A percentile compares a stretch with the other conserved stretches of the same genome.
These are phyloP conservation scores for Podospora comata DNA, from an alignment of 495 filamentous ascomycete genomes.

Conservation along the genomic window DNA sequence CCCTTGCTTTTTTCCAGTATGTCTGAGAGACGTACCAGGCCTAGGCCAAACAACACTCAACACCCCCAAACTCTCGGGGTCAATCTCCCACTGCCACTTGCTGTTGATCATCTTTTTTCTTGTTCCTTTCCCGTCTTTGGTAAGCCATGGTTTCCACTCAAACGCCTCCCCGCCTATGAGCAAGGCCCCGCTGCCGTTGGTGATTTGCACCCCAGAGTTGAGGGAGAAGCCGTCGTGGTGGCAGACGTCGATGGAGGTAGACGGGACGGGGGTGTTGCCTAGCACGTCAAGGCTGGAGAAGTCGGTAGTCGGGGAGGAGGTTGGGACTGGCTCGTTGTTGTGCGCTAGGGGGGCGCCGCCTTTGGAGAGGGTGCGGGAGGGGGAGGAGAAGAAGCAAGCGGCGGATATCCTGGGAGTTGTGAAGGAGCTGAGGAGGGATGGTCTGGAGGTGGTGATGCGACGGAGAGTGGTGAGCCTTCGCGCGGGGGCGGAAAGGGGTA, in stretches of 20 bases:
- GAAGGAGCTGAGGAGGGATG: not conserved
- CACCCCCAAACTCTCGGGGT: constrained; percentile 67
- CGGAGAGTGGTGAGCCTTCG: not conserved
- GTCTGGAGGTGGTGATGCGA: not conserved
- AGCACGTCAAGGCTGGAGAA: constrained; percentile 75
- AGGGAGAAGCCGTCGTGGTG: constrained; percentile 74
- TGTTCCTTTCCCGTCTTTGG: constrained; percentile 14
- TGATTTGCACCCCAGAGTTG: constrained; percentile 68
- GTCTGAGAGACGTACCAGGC: constrained; percentile 61
- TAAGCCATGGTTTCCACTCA: constrained; percentile 73
- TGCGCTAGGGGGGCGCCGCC: not conserved
- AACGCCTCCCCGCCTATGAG: constrained; percentile 85
- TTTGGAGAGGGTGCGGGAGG: not conserved
- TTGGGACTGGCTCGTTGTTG: constrained; percentile 25
- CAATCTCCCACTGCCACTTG: constrained; percentile 79
- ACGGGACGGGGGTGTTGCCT: constrained; percentile 67
- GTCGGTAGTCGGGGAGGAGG: constrained; percentile 56
- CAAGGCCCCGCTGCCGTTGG: constrained; percentile 63
- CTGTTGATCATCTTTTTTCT: constrained; percentile 58
- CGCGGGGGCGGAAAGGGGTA: not conserved
- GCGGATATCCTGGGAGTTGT: not conserved
- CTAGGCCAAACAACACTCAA: constrained; percentile 82
- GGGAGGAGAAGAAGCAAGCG: not conserved
- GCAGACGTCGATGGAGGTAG: constrained; percentile 79
- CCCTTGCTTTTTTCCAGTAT: not conserved